Evolutionary conservation across 2,329 filamentous ascomycete genomes (phyloP), one percentile per base, ranked within the genome.

Genomic region (Zasmidium angulare): DNA sequence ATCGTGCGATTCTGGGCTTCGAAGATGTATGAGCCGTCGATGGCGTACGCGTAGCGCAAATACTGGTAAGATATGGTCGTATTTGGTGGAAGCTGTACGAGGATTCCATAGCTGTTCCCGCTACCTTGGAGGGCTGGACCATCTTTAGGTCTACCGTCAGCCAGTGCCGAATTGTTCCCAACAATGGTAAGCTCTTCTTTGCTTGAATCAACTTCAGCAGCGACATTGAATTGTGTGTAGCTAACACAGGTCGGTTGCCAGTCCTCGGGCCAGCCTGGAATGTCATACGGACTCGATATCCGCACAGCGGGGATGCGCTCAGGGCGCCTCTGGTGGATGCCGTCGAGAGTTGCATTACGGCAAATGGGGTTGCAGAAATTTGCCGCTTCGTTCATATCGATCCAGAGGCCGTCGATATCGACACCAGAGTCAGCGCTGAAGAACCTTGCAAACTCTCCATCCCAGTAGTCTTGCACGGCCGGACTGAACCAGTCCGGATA

Each of bases 351-450:
- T 20, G 72, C 71, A 62, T 76, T 69, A 64, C 67, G 56, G 66
- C 75, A 73, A 14, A 72, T 71, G 74, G 61, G 79, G 64, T 76
- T 11, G 71, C 73, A 67, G 74, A 87, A 89, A 24, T 81, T 86
- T 19, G 78, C 77, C 0, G 82, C 82, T 67, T 86, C 84, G 26
- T 81, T 83, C 84, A 89, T 85, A 66, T 91, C 89, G 64, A 90
- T 90, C 87, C 70, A 72, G 1, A 93, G 78, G 0, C 84, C 90
- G 62, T 93, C 90, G 51, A 93, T 88, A 64, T 93, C 84, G 17
- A 93, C 80, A 23, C 89, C 90, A 1, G 76, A 80, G 0, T 85
- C 78, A 0, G 82, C 74, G 60, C 81, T 74, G 75, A 93, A 92
- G 76, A 90, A 90, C 0, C 69, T 72, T 0, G 70, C 73, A 66